A percentile compares a stretch with the other conserved stretches of the same genome.
These are phyloP conservation scores for Lipomyces sp. DNA, from an alignment of 805 yeast species.

Conservation along the genomic window DNA sequence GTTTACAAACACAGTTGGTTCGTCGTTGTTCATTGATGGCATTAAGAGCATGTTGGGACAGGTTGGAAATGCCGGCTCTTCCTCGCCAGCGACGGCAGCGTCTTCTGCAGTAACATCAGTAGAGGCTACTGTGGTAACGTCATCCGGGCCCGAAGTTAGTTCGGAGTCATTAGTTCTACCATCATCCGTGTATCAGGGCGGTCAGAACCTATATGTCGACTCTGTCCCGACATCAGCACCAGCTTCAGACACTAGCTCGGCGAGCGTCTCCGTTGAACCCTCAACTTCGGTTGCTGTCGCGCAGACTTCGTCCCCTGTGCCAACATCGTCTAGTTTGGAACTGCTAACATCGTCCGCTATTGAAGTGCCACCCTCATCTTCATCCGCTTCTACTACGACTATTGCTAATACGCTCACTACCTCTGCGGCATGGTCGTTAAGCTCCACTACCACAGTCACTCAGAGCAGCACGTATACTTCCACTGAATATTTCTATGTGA, in stretches of 20 bases:
- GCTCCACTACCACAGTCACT: neutral
- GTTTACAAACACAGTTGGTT: slow-evolving; percentile 55
- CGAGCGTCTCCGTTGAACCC: slow-evolving; percentile 34
- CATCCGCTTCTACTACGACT: neutral
- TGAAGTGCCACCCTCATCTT: neutral
- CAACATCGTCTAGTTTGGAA: neutral
- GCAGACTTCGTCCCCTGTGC: slow-evolving; percentile 2
- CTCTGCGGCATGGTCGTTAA: neutral
- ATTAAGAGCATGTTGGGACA: slow-evolving; percentile 51
- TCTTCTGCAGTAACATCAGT: slow-evolving; percentile 3
- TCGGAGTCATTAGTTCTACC: neutral
- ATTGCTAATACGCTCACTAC: neutral
- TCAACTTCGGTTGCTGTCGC: slow-evolving; percentile 9
- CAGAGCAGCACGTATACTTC: neutral
- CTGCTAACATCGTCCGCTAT: neutral
- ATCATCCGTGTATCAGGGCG: neutral
- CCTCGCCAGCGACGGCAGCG: slow-evolving; percentile 12
- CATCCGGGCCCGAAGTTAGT: neutral
- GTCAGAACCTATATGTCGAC: neutral
- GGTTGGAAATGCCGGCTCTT: slow-evolving; percentile 9
- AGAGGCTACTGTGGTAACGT: slow-evolving; percentile 2
- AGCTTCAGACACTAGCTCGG: slow-evolving; percentile 28
- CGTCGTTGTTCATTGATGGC: slow-evolving; percentile 51
- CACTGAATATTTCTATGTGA: slow-evolving; percentile 1
- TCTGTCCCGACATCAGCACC: neutral